Evolutionary conservation across 2,329 filamentous ascomycete species (phyloP), one percentile per base, ranked within the genome.

Genomic region (Fusarium paranaense): DNA sequence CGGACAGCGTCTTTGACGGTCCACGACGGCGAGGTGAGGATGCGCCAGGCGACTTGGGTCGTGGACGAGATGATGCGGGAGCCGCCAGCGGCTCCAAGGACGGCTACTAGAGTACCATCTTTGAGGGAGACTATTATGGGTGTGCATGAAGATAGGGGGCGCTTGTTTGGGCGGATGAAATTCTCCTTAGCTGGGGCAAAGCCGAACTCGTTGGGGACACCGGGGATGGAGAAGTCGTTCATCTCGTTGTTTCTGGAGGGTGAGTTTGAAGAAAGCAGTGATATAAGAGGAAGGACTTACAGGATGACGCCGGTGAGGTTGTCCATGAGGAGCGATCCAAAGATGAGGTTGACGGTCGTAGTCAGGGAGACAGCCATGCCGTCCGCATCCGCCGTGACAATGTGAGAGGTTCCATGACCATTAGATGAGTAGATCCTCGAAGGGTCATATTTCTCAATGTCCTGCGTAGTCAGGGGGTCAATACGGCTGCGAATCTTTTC

Each of bases 191-290:
- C 92, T 2, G 96, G 95, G 52, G 92, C 89, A 84, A 95, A 98
- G 62, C 95, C 95, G 80, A 98, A 98, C 30, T 92, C 90, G 81
- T 98, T 98, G 67, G 87, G 88, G 2, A 88, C 85, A 62, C 90
- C 90, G 0, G 96, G 95, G 77, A 97, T 95, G 58, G 92, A 94
- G 85, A 98, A 98, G 84, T 97, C 95, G 85, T 92, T 89, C 87
- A 90, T 90, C 82, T 92, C 88, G 81, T 91, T 87, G 82, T 91
- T 92, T 30, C 83, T 85, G 40, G 3, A 0, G 14, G 2, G 2
- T 61, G 8, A 47, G 61, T 10, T 6, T 47, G 2, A 11, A 5
- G n/a, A 7, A 58, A 7, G 11, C 2, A 16, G 4, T n/a, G 14
- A 8, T 85, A 81, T 87, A 82, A 85, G 8, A 85, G 82, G 88